Percentiles rank a stretch among this genome's conserved stretches.
These are phyloP conservation scores for Myriosclerotinia curreyana DNA, from an alignment of 2,329 filamentous ascomycete species.

Conservation along the genomic window DNA sequence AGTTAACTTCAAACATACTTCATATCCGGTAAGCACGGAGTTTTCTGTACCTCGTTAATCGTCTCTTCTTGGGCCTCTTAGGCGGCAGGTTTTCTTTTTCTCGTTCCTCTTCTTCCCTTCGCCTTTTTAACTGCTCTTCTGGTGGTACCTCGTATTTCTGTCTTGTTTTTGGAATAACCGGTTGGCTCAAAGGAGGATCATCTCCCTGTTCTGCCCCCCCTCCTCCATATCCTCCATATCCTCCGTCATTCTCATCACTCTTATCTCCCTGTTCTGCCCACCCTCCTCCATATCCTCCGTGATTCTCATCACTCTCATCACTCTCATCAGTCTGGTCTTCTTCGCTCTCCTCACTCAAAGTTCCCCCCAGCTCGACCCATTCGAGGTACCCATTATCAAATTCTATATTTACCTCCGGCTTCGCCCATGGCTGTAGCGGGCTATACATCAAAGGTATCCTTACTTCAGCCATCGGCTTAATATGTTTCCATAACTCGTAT, in stretches of 20 bases:
- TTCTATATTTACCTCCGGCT: neutral
- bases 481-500: neutral
- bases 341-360: too few relatives aligned
- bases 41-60: constrained; percentile 5
- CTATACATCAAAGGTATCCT: constrained; percentile 6
- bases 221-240: neutral
- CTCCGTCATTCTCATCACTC: neutral
- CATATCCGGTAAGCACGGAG: constrained; percentile 10
- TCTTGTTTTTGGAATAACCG: too few relatives aligned
- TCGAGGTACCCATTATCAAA: neutral
- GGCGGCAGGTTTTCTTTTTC: neutral
- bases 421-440: neutral
- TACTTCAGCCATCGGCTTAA: neutral
- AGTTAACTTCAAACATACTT: constrained; percentile 4
- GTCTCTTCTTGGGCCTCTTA: neutral
- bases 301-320: neutral
- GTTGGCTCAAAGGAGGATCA: too few relatives aligned
- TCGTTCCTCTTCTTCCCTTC: neutral
- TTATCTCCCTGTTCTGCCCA: neutral
- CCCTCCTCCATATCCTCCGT: neutral
- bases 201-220: neutral
- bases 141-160: neutral
- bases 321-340: too few relatives aligned
- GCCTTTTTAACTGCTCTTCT: neutral
- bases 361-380: neutral